Conservation (phyloP, 176 grass and related monocot species). For the Luzula sylvatica region DNA sequence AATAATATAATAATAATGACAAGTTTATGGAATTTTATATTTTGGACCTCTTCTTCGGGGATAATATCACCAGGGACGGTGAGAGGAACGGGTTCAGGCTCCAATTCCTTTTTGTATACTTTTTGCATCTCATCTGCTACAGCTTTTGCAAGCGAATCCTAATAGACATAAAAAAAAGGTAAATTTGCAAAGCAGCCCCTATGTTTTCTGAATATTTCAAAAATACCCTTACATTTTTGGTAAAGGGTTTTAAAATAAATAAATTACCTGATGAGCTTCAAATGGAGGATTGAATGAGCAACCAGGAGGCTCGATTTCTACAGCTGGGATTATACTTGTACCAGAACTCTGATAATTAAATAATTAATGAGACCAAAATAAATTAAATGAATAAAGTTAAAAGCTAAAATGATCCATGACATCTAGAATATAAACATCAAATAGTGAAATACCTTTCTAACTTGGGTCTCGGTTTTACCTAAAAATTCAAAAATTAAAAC, state of each 20-base stretch:
- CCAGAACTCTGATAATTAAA: conserved; percentile 34
- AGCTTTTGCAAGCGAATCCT: conserved; percentile 84
- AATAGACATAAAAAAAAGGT: not conserved
- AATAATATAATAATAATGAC: too few relatives aligned
- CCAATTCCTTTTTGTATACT: conserved; percentile 61
- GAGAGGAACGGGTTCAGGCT: conserved; percentile 67
- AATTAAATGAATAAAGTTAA: not conserved
- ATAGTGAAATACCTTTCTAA: conserved; percentile 39
- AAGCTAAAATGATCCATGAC: not conserved
- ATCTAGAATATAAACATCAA: too few relatives aligned
- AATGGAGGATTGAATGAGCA: conserved; percentile 92
- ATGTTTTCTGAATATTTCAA: too few relatives aligned
- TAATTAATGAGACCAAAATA: not conserved
- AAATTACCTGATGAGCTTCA: conserved; percentile 69
- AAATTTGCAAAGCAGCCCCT: too few relatives aligned
- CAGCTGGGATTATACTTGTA: conserved; percentile 50
- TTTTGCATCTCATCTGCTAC: conserved; percentile 86
- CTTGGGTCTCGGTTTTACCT: conserved; percentile 23
- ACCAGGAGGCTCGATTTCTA: conserved; percentile 73
- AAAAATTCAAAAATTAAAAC: not conserved
- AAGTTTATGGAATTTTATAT: too few relatives aligned
- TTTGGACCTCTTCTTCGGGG: conserved; percentile 69
- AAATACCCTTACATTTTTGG: too few relatives aligned
- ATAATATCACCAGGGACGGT: conserved; percentile 69
- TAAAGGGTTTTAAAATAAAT: not conserved